Evolutionary conservation across 2,329 filamentous ascomycete genomes (phyloP).

Genomic region (Fusarium bulbicola): DNA sequence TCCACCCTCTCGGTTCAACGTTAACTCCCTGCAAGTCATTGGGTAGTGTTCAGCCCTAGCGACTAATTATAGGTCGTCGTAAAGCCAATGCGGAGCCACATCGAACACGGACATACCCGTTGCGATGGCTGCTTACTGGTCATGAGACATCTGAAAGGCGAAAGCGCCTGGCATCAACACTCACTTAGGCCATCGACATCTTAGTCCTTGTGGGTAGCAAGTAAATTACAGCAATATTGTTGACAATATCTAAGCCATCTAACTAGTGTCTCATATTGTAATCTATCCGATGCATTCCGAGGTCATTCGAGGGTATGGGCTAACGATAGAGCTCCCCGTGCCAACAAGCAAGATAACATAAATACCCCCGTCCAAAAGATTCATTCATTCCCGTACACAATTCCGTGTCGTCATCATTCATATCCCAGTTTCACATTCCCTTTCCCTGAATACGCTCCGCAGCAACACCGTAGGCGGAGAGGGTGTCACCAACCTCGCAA

Average conservation of each 20-base stretch:
- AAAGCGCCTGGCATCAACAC: background rate
- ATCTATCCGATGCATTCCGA: slow-evolving; percentile 9
- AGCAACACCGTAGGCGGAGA: slow-evolving; percentile 46
- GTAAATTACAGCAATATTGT: background rate
- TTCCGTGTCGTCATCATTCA: background rate
- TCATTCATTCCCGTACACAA: background rate
- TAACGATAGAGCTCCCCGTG: background rate
- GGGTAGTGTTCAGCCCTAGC: background rate
- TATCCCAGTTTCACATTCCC: slow-evolving; percentile 37
- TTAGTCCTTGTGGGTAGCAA: background rate
- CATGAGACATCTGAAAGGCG: background rate
- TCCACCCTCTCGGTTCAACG: background rate
- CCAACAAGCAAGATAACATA: slow-evolving; percentile 1
- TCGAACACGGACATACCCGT: background rate
- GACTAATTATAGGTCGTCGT: slow-evolving; percentile 2
- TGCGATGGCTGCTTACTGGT: background rate
- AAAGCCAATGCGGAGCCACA: slow-evolving; percentile 2
- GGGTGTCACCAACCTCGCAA: slow-evolving; percentile 49
- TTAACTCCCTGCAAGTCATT: background rate
- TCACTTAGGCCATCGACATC: background rate
- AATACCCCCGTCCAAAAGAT: background rate
- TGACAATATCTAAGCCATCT: background rate
- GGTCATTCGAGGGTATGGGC: background rate
- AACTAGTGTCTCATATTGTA: slow-evolving; percentile 1
- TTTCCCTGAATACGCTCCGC: slow-evolving; percentile 46